Base-by-base conservation (phyloP, 495 filamentous ascomycete species). In the Trichoderma reesei region DNA sequence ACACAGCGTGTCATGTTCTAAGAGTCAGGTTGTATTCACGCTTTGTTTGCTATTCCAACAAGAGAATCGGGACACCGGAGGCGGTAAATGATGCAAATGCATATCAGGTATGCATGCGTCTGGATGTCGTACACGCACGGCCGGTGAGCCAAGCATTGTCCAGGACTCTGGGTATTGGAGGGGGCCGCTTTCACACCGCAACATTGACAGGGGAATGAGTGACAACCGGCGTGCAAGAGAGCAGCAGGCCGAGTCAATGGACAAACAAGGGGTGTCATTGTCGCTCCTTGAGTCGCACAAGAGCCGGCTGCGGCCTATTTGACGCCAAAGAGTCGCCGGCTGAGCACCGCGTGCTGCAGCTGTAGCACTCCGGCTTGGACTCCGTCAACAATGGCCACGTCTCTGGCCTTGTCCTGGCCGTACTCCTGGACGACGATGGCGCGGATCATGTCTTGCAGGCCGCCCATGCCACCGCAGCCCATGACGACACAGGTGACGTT, bases 401-500 rank as follows among this genome's bases (percentile, higher is more conserved):
- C 71, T 59, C 67, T 71, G 0, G 88, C 90, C 59, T 81, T 76
- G 14, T 79, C 73, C 51, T 81, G 75, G 14, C 89, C 90, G 66
- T 86, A 84, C 20, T 80, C 79, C 63, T 86, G 82, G 36, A 83
- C 71, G 51, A 88, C 88, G 2, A 86, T 88, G 42, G 83, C 82
- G 61, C 88, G 80, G 54, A 96, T 90, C 60, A 89, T 87, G 64
- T 86, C 81, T 63, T 93, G 89, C 78, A 98, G 83, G 13, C 93
- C 94, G 31, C 85, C 87, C 94, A 97, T 96, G 5, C 94, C 93
- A 46, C 92, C 93, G 76, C 92, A 96, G 2, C 88, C 88, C 75
- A 90, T 79, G 64, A 90, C 83, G 33, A 91, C 85, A 65, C 88
- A 82, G 36, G 82, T 82, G 0, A 92, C 86, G 4, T 73, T 66